A percentile compares a stretch with the other conserved stretches of the same genome.
Evolutionary conservation across 2,329 filamentous ascomycete species (phyloP).

Genomic region (Talaromyces sp.): DNA sequence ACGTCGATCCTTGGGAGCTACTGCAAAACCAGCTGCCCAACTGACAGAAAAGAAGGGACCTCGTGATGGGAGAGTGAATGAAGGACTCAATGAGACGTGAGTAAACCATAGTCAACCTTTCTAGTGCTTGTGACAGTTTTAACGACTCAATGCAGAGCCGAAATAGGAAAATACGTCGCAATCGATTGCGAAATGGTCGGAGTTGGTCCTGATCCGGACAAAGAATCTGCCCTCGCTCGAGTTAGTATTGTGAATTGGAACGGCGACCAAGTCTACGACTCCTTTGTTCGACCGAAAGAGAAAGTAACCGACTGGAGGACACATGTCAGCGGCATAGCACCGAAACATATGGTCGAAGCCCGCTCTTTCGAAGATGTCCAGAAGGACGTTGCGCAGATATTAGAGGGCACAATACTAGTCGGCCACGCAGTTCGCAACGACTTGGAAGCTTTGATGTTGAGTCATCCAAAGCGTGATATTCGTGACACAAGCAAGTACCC

Average conservation of each 20-base stretch:
- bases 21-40: slow-evolving; percentile 30
- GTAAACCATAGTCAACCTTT: slow-evolving; percentile 24
- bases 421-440: slow-evolving; percentile 83
- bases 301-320: slow-evolving; percentile 89
- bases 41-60: slow-evolving; percentile 46
- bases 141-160: slow-evolving; percentile 48
- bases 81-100: slow-evolving; percentile 54
- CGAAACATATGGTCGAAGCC: slow-evolving; percentile 67
- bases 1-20: slow-evolving; percentile 27
- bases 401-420: slow-evolving; percentile 70
- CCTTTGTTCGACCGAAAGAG: slow-evolving; percentile 76
- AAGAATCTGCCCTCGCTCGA: slow-evolving; percentile 74
- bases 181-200: slow-evolving; percentile 99
- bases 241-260: slow-evolving; percentile 93
- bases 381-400: slow-evolving; percentile 62
- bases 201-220: slow-evolving; percentile 60
- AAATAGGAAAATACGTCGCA: slow-evolving; percentile 84
- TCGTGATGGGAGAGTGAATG: slow-evolving; percentile 57
- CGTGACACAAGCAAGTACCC: slow-evolving; percentile 79
- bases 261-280: slow-evolving; percentile 89
- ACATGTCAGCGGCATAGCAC: slow-evolving; percentile 74
- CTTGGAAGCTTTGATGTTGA: slow-evolving; percentile 69
- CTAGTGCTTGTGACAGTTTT: slow-evolving; percentile 18
- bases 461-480: slow-evolving; percentile 72
- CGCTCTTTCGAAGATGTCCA: slow-evolving; percentile 76